Base-by-base conservation (phyloP, 129 eudicot species). In the Silybum marianum region DNA sequence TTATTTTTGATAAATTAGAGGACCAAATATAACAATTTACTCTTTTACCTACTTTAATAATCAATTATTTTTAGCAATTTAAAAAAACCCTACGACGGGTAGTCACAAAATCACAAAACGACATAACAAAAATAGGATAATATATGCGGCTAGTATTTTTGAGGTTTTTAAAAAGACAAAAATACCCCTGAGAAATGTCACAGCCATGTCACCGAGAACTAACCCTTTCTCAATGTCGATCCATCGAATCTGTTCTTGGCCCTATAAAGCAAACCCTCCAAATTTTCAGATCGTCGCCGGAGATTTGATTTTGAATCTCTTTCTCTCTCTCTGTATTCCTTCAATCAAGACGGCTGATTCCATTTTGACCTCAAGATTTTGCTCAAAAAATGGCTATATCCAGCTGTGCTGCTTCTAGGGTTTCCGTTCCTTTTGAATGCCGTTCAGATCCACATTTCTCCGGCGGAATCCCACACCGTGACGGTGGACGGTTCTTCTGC, bases 401-500 rank as follows among this genome's bases (percentile, higher is more conserved):
- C 48, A 85, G 68, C 84, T 80, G 54, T 44, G 54, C 74, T 22
- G 39, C 68, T 18, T 65, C 88, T 71, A 86, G 88, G 86, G 90
- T 81, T 42, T 84, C 88, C 39, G 86, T 90, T 36, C 81, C 91
- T 2, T 91, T 87, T 74, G 86, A 89, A 75, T 88, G 91, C 94
- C 93, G 94, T 66, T 84, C 93, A 39, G 90, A 91, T 80, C 89
- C 98, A 76, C 85, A 76, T 16, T 77, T 81, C 84, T 85, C 85
- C 88, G 85, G 87, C 84, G 82, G 82, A 77, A n/a, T 48, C 30
- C 81, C 85, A 16, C 87, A 85, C 4, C 87, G 83, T 6, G 88
- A 84, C 44, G 82, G 74, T 66, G 28, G 51, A 13, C 82, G 85
- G n/a, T 89, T 82, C 81, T 46, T 83, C 73, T 62, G 68, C 76